Base-by-base conservation (phyloP, 2,329 filamentous ascomycete genomes). In the Pestalotiopsis sp. region DNA sequence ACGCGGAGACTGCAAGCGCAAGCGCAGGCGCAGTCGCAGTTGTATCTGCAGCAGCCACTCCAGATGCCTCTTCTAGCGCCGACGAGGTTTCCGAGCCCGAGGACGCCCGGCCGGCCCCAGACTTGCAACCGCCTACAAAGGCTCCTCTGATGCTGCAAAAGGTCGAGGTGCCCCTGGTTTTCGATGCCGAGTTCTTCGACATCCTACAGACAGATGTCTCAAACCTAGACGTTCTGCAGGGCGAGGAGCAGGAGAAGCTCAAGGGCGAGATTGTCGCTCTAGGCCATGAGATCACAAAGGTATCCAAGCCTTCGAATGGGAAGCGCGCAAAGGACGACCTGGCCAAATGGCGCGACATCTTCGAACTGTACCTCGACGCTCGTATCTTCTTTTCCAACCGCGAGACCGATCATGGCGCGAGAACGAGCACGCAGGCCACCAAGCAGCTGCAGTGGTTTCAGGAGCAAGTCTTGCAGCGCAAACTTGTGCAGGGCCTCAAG, bases 361-460 rank as follows among this genome's bases (percentile, higher is more conserved):
- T 97, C 74, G 90, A 94, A 69, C 81, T 95, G 0, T 97, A 97
- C 75, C 81, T 95, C 13, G 91, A 96, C 68, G 91, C 91, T 7
- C 88, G 91, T 67, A 86, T 97, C 38, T 97, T 97, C 81, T 96
- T 96, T 78, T 93, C 92, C 1, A 92, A 91, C 0, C 88, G 89
- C 38, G 93, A 97, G 78, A 81, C 82, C 39, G 90, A 93, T 72
- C 90, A 91, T 68, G 92, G 92, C 14, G 85, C 88, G 2, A 86
- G 93, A 65, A 87, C 88, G 65, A 91, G 91, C 71, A 82, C 84
- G 4, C 87, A 88, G 70, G 93, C 93, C 1, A 84, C 90, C 65
- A 84, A 87, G 68, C 89, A 93, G 73, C 84, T 96, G 6, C 83
- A 90, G 70, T 89, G 89, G 82, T 97, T 96, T 75, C 90, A 92